Percentiles rank a stretch among this genome's conserved stretches.
Evolutionary conservation across 352 stramenopile species (phyloP).

Genomic region (Phytophthora quininea): DNA sequence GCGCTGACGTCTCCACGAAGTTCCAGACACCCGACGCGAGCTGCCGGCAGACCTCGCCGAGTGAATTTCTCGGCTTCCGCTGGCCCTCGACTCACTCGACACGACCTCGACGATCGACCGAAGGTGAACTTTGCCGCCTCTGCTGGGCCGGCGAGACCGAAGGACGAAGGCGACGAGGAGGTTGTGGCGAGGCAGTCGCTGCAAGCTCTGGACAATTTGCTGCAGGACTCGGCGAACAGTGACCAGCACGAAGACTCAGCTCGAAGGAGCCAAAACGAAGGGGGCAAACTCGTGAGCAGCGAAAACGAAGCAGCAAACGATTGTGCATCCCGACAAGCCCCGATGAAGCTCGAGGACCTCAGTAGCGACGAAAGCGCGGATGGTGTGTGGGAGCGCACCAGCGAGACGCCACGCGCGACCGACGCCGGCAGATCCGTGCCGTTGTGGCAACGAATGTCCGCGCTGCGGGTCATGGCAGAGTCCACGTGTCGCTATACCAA

Average conservation of each 20-base stretch:
- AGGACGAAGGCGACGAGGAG: slow-evolving; percentile 6
- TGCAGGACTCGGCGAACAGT: slow-evolving; percentile 13
- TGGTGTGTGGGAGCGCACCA: not conserved
- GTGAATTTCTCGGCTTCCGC: slow-evolving; percentile 25
- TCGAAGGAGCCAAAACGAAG: not conserved
- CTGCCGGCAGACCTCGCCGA: slow-evolving; percentile 11
- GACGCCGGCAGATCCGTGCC: slow-evolving; percentile 3
- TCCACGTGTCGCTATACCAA: slow-evolving; percentile 33
- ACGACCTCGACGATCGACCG: slow-evolving; percentile 5
- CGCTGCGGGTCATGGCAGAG: slow-evolving; percentile 31
- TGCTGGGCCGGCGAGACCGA: slow-evolving; percentile 7
- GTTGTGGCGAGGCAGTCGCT: slow-evolving; percentile 21
- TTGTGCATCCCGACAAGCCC: slow-evolving; percentile 11
- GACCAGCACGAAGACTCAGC: slow-evolving; percentile 6
- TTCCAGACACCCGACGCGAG: slow-evolving; percentile 7
- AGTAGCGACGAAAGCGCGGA: slow-evolving; percentile 3
- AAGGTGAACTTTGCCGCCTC: slow-evolving; percentile 26
- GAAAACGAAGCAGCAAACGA: slow-evolving; percentile 15
- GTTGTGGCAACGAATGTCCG: slow-evolving; percentile 32
- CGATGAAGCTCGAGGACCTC: slow-evolving; percentile 26
- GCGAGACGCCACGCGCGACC: not conserved
- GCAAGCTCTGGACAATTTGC: slow-evolving; percentile 20
- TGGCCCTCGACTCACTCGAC: slow-evolving; percentile 13
- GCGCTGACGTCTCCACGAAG: slow-evolving; percentile 24
- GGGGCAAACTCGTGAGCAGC: slow-evolving; percentile 14